Percentiles rank a stretch among this genome's conserved stretches.
phyloP scores from a whole-genome alignment of 495 filamentous ascomycete species.

The Hyaloscypha bicolor region DNA sequence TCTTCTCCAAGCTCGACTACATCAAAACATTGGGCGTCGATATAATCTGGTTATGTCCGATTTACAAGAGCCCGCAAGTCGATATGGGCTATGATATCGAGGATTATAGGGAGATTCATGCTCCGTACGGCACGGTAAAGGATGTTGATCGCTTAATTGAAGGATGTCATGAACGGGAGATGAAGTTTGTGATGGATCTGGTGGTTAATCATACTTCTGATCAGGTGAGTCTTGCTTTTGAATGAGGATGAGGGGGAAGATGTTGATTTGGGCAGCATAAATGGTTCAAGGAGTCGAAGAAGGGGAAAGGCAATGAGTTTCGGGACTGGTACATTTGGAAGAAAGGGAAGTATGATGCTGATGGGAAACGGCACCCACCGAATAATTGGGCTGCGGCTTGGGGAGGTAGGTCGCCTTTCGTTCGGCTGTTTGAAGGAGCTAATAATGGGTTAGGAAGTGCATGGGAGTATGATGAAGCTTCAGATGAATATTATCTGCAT shows the following conservation, averaged over 20 bases:
- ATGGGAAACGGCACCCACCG: constrained; percentile 65
- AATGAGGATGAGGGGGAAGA: too few relatives aligned
- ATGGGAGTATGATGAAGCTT: constrained; percentile 67
- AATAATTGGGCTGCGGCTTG: constrained; percentile 65
- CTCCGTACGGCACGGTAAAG: constrained; percentile 61
- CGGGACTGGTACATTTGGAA: constrained; percentile 78
- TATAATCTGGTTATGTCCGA: constrained; percentile 69
- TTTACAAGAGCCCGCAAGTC: constrained; percentile 66
- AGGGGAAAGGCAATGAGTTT: constrained; percentile 61
- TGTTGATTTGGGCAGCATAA: constrained; percentile 49
- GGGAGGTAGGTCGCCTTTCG: constrained; percentile 42
- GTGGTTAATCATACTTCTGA: constrained; percentile 83
- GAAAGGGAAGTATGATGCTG: constrained; percentile 54
- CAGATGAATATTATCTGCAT: constrained; percentile 70
- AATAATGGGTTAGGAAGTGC: constrained; percentile 45
- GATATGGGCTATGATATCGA: constrained; percentile 72
- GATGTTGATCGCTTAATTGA: constrained; percentile 67
- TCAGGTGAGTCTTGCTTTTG: constrained; percentile 36
- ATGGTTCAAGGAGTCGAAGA: constrained; percentile 72
- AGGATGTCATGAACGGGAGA: constrained; percentile 55
- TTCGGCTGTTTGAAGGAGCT: neutral
- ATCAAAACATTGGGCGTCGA: constrained; percentile 65
- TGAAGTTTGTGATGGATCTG: constrained; percentile 74
- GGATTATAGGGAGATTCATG: constrained; percentile 65
- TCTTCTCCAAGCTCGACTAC: constrained; percentile 67